Evolutionary conservation across 1,284 basidiomycete genomes (phyloP), one percentile per base, ranked within the genome.

Genomic region (Marasmius fiardii): DNA sequence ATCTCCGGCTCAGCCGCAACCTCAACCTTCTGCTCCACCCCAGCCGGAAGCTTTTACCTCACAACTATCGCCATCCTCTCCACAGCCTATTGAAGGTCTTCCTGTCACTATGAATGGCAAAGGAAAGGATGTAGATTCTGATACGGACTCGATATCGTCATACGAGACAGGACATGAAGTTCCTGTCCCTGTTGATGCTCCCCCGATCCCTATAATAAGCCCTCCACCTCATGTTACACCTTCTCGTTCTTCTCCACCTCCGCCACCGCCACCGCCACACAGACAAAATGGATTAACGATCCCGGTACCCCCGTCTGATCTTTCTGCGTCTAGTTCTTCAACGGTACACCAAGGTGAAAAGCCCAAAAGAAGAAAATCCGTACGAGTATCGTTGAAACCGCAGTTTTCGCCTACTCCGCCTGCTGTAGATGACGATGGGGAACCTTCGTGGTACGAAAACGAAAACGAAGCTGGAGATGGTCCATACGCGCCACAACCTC

Each of bases 371-470:
- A 71, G 86, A 57, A 91, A 91, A 71, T 88, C 85, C 63, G 89
- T 91, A 34, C 76, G 88, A 8, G 83, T 91, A 55, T 87, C 85
- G 24, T 68, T 89, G 34, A 77, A 83, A 54, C 88, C 88, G 1
- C 88, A 85, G 24, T 89, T 86, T 67, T 86, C 85, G 24, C 72
- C 83, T 1, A 80, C 86, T 2, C 87, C 88, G 16, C 86, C 86
- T 43, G 82, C 82, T 31, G 64, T 82, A 34, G 78, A 81, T 43
- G 80, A 87, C 49, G 76, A 82, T n/a, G 77, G 80, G n/a, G 69
- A 69, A 6, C 67, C 26, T 43, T 37, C 67, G 11, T 69, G 68
- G 60, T 51, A 54, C 4, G 53, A 58, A n/a, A n/a, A n/a, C n/a
- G n/a, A n/a, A n/a, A n/a, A n/a, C n/a, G n/a, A n/a, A n/a, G n/a